phyloP scores from a whole-genome alignment of 805 yeast species.

The Spathaspora gorwiae region DNA sequence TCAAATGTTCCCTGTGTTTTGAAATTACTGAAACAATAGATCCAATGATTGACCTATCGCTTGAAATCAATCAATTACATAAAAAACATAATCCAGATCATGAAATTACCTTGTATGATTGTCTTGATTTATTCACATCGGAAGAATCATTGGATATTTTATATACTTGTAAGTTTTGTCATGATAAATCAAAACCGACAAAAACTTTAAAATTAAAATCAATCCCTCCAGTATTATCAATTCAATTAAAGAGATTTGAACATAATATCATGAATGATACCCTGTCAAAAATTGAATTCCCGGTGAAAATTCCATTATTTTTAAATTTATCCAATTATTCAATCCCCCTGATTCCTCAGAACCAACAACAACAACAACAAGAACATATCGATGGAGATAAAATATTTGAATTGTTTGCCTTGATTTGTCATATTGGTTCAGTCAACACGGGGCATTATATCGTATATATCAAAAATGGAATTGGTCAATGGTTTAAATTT shows the following conservation, averaged over 20 bases:
- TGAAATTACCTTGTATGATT: constrained; percentile 45
- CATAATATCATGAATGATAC: constrained; percentile 46
- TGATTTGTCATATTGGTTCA: constrained; percentile 86
- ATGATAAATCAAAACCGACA: constrained; percentile 53
- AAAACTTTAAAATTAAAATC: constrained; percentile 67
- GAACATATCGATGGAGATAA: constrained; percentile 24
- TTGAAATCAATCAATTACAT: constrained; percentile 51
- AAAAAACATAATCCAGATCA: constrained; percentile 23
- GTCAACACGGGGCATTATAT: constrained; percentile 96
- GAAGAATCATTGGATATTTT: constrained; percentile 71
- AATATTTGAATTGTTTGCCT: constrained; percentile 78
- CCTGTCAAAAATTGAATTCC: constrained; percentile 70
- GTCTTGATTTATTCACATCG: constrained; percentile 72
- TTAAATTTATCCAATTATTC: constrained; percentile 67
- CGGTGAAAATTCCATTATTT: constrained; percentile 66
- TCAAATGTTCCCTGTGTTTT: constrained; percentile 67
- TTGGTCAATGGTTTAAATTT: constrained; percentile 82
- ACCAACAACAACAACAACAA: background rate
- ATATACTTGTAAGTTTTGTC: constrained; percentile 69
- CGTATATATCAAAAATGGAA: constrained; percentile 66
- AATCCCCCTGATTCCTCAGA: too few relatives aligned
- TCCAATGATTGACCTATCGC: constrained; percentile 84
- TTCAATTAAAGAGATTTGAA: constrained; percentile 80
- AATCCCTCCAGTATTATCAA: constrained; percentile 72
- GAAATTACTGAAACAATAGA: constrained; percentile 68